Evolutionary conservation across 495 filamentous ascomycete genomes (phyloP).

Genomic region (Lophium mytilinum): DNA sequence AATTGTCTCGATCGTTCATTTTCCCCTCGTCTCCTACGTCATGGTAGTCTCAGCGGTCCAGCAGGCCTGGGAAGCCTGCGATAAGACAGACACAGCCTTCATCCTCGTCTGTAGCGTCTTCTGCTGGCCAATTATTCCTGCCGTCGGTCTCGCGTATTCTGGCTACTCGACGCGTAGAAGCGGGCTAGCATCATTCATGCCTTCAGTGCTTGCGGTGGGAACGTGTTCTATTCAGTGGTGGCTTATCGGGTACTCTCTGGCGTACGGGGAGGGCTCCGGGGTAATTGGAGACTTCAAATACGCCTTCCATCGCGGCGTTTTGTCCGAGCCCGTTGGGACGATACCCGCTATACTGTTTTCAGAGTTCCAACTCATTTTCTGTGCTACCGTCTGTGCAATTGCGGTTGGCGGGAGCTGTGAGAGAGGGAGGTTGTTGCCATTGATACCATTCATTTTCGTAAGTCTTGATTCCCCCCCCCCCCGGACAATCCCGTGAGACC

Average conservation of each 20-base stretch:
- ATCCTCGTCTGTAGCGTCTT: conserved; percentile 40
- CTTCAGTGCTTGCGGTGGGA: conserved; percentile 37
- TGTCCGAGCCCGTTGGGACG: conserved; percentile 36
- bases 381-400: conserved; percentile 27
- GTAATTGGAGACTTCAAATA: conserved; percentile 38
- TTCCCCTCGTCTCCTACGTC: neutral
- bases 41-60: conserved; percentile 1
- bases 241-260: conserved; percentile 39
- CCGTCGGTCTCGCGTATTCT: conserved; percentile 41
- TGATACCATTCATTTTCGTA: conserved; percentile 30
- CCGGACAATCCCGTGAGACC: neutral
- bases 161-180: conserved; percentile 41
- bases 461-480: neutral
- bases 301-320: conserved; percentile 34
- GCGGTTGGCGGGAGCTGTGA: conserved; percentile 24
- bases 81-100: conserved; percentile 31
- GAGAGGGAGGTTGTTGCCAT: conserved; percentile 21
- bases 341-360: conserved; percentile 26
- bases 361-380: conserved; percentile 29
- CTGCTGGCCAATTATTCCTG: conserved; percentile 39
- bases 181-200: conserved; percentile 42
- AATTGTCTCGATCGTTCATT: neutral
- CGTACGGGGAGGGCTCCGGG: conserved; percentile 35
- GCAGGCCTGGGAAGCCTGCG: conserved; percentile 23
- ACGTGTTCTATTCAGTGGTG: conserved; percentile 43